Evolutionary conservation across 345 rosid genomes (phyloP), one percentile per base, ranked within the genome.

Genomic region (Populus deltoides): DNA sequence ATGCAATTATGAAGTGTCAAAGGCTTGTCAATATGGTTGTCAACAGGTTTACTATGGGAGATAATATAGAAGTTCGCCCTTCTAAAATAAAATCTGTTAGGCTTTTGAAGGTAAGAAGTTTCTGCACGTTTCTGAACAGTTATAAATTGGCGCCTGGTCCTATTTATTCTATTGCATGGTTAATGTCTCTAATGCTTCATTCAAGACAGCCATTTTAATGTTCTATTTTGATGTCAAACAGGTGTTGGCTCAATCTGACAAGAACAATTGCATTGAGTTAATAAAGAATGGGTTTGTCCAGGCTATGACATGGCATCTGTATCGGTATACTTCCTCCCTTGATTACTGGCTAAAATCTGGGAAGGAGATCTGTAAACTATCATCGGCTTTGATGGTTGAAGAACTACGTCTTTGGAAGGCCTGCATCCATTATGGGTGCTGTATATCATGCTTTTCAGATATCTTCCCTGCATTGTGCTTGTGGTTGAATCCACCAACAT

Each of bases 361-460:
- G 81, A 90, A 83, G 82, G 95, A 92, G 75, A 86, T 78, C 38
- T 90, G 90, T 88, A 90, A 83, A 82, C 89, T 90, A 75, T 89
- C 86, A 55, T 88, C 93, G 13, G 86, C 89, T 63, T 85, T 93
- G 87, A 87, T 87, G 91, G 90, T 90, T 87, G 97, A 95, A 86
- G 96, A 93, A 78, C 87, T 95, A 71, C 92, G 90, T 7, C 83
- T 95, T 74, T 95, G 90, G 99, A 93, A 84, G 83, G 90, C 87
- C 78, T 92, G 96, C 82, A 85, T 93, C 77, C 82, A 83, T 72
- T 85, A 84, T 86, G 99, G 93, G 31, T 86, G 74, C 73, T 86
- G 96, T 82, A 80, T 90, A 29, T 89, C 95, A 66, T 83, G 87
- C 81, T 93, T 89, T 83, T 76, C 95, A 67, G 89, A 88, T 79